Percentiles rank a stretch among this genome's conserved stretches.
Evolutionary conservation across 495 filamentous ascomycete species (phyloP).

Genomic region (Hypoxylon fuscum): DNA sequence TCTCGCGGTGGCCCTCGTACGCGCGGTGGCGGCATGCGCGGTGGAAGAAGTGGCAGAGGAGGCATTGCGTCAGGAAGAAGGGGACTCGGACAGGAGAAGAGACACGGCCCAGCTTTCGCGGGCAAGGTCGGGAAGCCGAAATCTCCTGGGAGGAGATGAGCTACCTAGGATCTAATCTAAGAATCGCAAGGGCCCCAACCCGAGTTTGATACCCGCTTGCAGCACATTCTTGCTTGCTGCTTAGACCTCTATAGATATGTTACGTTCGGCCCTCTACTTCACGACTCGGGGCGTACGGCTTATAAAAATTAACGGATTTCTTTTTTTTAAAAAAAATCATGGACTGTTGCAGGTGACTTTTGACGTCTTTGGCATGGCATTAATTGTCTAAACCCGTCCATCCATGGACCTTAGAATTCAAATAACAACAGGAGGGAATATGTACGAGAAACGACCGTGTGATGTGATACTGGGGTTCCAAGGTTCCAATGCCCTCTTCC

Average conservation of each 20-base stretch:
- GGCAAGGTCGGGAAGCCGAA: slow-evolving; percentile 53
- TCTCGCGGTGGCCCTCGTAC: slow-evolving; percentile 33
- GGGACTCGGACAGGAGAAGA: slow-evolving; percentile 58
- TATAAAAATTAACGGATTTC: slow-evolving; percentile 11
- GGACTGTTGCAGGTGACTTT: too few species aligned
- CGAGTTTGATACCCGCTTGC: slow-evolving; percentile 42
- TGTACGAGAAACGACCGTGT: slow-evolving; percentile 37
- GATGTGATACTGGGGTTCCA: too few species aligned
- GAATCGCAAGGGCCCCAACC: background rate
- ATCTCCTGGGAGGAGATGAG: slow-evolving; percentile 43
- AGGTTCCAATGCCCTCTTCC: slow-evolving; percentile 11
- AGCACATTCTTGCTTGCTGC: slow-evolving; percentile 11
- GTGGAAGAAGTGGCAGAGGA: slow-evolving; percentile 49
- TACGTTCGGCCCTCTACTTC: background rate
- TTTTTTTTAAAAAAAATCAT: too few species aligned
- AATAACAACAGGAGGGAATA: slow-evolving; percentile 18
- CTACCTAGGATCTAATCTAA: too few species aligned
- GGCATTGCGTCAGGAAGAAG: slow-evolving; percentile 56
- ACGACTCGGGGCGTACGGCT: slow-evolving; percentile 18
- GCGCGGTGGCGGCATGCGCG: slow-evolving; percentile 41
- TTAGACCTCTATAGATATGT: slow-evolving; percentile 17
- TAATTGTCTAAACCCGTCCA: slow-evolving; percentile 5
- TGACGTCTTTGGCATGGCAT: slow-evolving; percentile 20
- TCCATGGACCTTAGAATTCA: background rate
- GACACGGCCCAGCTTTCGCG: slow-evolving; percentile 45